These are phyloP conservation scores for Suillus cothurnatus DNA, from an alignment of 768 basidiomycete species.

Conservation along the genomic window DNA sequence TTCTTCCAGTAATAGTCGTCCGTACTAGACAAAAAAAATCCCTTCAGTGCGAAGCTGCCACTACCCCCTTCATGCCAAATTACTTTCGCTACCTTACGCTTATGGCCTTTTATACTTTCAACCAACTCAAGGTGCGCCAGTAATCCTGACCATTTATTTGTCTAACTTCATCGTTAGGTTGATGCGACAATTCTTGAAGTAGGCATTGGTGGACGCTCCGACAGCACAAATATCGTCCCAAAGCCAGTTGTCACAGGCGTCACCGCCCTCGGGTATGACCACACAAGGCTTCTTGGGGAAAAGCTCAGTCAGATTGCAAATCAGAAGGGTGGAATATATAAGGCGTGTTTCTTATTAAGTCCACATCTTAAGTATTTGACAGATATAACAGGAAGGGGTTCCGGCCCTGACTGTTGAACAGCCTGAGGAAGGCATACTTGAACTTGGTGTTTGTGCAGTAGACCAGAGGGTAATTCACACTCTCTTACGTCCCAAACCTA, in stretches of 20 bases:
- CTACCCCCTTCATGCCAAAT: constrained; percentile 74
- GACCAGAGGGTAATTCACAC: constrained; percentile 57
- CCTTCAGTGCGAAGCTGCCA: constrained; percentile 45
- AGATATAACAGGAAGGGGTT: constrained; percentile 59
- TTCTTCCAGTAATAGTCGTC: neutral
- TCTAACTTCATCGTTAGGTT: constrained; percentile 41
- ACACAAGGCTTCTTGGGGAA: constrained; percentile 83
- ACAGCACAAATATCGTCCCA: constrained; percentile 95
- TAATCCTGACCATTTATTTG: neutral
- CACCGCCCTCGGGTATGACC: constrained; percentile 90
- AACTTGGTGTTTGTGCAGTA: constrained; percentile 66
- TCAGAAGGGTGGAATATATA: constrained; percentile 98
- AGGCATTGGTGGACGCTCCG: constrained; percentile 91
- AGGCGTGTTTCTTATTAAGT: constrained; percentile 47
- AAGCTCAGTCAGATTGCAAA: constrained; percentile 88
- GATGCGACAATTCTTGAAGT: constrained; percentile 95
- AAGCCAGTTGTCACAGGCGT: constrained; percentile 89
- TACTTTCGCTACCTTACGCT: constrained; percentile 96
- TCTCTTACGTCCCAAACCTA: neutral
- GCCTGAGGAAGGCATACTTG: constrained; percentile 63
- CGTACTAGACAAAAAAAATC: constrained; percentile 5
- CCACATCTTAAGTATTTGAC: neutral
- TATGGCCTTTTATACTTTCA: constrained; percentile 88
- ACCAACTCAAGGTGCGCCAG: constrained; percentile 57
- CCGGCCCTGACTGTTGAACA: constrained; percentile 87